Conservation (phyloP, 2,329 filamentous ascomycete species). For the Rhynchosporium agropyri region DNA sequence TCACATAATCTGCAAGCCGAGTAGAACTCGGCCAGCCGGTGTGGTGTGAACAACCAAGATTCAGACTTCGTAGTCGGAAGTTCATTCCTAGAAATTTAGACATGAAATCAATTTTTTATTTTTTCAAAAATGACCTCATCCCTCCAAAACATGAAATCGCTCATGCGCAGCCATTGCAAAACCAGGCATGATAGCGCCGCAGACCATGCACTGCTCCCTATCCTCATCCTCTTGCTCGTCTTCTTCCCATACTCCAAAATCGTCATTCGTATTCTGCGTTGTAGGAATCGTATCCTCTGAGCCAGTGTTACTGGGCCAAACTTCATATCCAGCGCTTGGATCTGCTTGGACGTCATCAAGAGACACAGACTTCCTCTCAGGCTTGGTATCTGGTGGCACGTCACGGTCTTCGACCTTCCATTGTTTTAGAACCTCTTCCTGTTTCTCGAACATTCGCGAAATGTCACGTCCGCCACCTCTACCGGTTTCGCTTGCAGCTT, state of each 20-base stretch:
- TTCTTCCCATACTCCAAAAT: conserved; percentile 35
- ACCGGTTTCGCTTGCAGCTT: conserved; percentile 48
- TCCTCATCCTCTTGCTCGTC: conserved; percentile 36
- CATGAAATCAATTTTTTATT: too few species aligned
- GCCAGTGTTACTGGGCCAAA: conserved; percentile 26
- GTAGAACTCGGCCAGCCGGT: too few species aligned
- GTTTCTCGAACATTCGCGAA: conserved; percentile 76
- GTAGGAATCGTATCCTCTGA: conserved; percentile 37
- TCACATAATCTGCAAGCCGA: too few species aligned
- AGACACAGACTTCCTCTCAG: conserved; percentile 3
- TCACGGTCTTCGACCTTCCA: conserved; percentile 60
- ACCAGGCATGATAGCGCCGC: conserved; percentile 50
- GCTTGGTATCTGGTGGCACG: conserved; percentile 37
- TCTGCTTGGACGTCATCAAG: conserved; percentile 26
- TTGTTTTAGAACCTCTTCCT: conserved; percentile 69
- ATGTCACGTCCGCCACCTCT: conserved; percentile 73
- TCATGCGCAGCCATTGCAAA: conserved; percentile 55
- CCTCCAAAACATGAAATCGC: conserved; percentile 47
- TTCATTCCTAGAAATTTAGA: too few species aligned
- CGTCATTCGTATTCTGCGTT: conserved; percentile 34
- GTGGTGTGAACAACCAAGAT: too few species aligned
- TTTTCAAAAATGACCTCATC: conserved; percentile 5
- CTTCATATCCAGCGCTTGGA: conserved; percentile 40
- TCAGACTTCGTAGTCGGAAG: too few species aligned
- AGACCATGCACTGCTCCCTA: conserved; percentile 46